Conservation (phyloP, 2,329 filamentous ascomycete species). For the Fusarium devonianum region DNA sequence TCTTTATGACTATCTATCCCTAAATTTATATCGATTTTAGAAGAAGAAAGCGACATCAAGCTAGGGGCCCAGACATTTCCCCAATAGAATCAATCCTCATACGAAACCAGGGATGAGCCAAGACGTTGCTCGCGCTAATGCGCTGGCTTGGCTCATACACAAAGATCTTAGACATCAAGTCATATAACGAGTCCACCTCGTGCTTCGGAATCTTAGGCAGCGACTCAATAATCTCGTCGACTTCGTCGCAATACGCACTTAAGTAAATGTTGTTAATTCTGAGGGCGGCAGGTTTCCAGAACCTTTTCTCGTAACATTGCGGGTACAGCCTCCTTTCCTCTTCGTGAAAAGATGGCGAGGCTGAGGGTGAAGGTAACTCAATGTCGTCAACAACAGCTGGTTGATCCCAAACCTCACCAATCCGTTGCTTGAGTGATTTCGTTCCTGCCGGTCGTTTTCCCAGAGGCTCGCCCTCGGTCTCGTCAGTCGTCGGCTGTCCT, state of each 20-base stretch:
- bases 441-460: not conserved
- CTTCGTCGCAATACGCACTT: conserved; percentile 10
- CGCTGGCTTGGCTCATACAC: conserved; percentile 20
- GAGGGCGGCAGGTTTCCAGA: conserved; percentile 20
- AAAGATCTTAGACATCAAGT: conserved; percentile 15
- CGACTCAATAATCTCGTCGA: conserved; percentile 6
- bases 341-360: not conserved
- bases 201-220: conserved; percentile 10
- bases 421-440: not conserved
- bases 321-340: conserved; percentile 9
- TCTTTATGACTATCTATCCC: too few relatives aligned
- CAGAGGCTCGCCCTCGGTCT: not conserved
- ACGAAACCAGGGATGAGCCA: conserved; percentile 20
- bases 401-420: conserved; percentile 10
- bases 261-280: conserved; percentile 8
- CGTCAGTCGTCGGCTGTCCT: conserved; percentile 8
- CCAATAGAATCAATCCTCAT: too few relatives aligned
- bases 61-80: too few relatives aligned
- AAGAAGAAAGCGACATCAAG: too few relatives aligned
- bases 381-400: not conserved
- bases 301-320: conserved; percentile 9
- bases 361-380: not conserved
- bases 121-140: not conserved
- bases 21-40: too few relatives aligned
- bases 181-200: conserved; percentile 17